phyloP scores from a whole-genome alignment of 495 filamentous ascomycete genomes.

The Penicillium bialowiezense region DNA sequence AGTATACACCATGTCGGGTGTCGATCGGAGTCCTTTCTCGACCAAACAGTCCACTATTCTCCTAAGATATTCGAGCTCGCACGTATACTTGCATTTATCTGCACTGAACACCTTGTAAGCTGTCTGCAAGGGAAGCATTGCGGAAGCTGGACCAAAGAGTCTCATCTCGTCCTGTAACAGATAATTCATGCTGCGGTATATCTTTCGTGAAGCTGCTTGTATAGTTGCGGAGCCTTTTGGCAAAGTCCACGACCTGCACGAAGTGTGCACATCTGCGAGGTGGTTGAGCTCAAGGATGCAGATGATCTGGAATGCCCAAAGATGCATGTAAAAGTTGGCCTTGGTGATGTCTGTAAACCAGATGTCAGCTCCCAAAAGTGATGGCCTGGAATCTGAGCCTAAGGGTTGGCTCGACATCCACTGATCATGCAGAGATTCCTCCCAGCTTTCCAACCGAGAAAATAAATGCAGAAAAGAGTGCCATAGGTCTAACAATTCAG shows the following conservation, averaged over 20 bases:
- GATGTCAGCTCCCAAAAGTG: constrained; percentile 8
- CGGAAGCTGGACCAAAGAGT: constrained; percentile 38
- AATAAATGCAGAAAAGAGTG: neutral
- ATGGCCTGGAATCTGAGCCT: neutral
- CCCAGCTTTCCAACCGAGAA: neutral
- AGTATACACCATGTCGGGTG: neutral
- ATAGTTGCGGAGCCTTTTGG: neutral
- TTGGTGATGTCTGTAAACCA: constrained; percentile 34
- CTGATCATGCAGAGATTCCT: neutral
- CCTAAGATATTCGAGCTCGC: neutral
- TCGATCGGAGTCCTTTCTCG: neutral
- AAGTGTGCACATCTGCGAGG: constrained; percentile 1
- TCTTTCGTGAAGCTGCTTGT: constrained; percentile 13
- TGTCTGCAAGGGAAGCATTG: constrained; percentile 21
- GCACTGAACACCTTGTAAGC: constrained; percentile 3
- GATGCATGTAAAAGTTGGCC: constrained; percentile 33
- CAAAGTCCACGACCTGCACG: neutral
- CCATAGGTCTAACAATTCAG: neutral
- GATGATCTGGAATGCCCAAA: constrained; percentile 35
- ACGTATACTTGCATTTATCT: neutral
- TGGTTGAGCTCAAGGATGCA: constrained; percentile 26
- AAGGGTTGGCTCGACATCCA: neutral
- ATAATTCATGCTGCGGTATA: constrained; percentile 38
- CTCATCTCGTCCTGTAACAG: constrained; percentile 39
- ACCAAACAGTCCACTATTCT: neutral